Conservation (phyloP, 805 yeast genomes). For the Saccharomycopsis babjevae region DNA sequence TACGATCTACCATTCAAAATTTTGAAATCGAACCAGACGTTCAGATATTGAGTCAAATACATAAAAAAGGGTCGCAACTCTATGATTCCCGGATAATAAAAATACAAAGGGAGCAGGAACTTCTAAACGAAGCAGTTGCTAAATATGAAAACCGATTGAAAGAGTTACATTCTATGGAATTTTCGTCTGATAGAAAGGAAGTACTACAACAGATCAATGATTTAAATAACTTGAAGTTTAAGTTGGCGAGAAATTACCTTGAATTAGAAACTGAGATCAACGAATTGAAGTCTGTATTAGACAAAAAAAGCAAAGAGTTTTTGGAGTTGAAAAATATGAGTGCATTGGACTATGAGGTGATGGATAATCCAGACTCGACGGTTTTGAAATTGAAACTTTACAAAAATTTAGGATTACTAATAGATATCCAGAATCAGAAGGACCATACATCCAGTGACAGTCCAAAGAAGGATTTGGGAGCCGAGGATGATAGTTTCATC, state of each 20-base stretch:
- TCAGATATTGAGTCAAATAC: constrained; percentile 34
- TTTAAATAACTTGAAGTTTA: constrained; percentile 37
- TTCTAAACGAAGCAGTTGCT: constrained; percentile 19
- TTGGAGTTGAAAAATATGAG: constrained; percentile 26
- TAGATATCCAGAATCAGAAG: constrained; percentile 26
- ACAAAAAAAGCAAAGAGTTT: constrained; percentile 29
- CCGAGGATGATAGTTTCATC: constrained; percentile 7
- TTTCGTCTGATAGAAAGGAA: constrained; percentile 25
- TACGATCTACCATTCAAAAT: constrained; percentile 35
- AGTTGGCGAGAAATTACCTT: constrained; percentile 42
- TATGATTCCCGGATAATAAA: constrained; percentile 24
- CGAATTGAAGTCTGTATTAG: constrained; percentile 30
- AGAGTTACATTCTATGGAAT: constrained; percentile 20
- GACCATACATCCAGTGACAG: constrained; percentile 26
- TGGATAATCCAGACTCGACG: constrained; percentile 34
- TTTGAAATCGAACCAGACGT: constrained; percentile 44
- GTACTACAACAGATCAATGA: constrained; percentile 25
- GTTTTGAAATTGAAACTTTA: constrained; percentile 48
- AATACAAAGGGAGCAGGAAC: constrained; percentile 20
- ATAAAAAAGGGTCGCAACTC: constrained; percentile 28
- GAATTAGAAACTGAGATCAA: constrained; percentile 37
- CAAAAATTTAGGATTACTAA: constrained; percentile 47
- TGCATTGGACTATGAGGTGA: constrained; percentile 27
- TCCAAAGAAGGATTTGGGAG: not conserved
- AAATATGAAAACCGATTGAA: constrained; percentile 10